Base-by-base conservation (phyloP, 768 basidiomycete genomes). In the Psilocybe sp. region DNA sequence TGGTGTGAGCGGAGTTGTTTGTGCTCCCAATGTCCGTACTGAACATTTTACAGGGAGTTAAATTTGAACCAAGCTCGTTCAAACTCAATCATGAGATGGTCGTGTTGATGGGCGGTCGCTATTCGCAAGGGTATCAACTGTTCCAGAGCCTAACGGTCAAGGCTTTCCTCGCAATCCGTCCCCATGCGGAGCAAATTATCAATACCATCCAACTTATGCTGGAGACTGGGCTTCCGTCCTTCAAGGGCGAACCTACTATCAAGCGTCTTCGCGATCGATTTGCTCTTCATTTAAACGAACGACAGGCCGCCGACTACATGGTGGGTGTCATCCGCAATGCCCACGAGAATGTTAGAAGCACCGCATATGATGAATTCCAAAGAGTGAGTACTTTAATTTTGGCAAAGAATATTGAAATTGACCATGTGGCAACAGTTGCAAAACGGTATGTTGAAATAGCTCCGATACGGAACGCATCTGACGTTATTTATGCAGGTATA, bases 21-120 rank as follows among this genome's bases (percentile, higher is more conserved):
- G 51, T 47, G 4, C 40, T 33, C 40, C 35, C 12, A 40, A 3
- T 20, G 31, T 43, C 14, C n/a, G 49, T 34, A 50, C 19, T 54
- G 18, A 56, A 10, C 20, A 38, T 15, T 36, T 55, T 47, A 35
- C 58, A 93, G 93, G 93, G 97, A 52, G 89, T 99, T 69, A 99
- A 98, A 78, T 99, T 99, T 64, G 97, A 99, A 63, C 96, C 97
- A 0, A 89, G 77, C 64, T 96, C 93, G 10, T 99, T 99, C 84
- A 99, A 99, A 71, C 80, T 99, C 43, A 97, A 92, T 52, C 95
- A 98, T 65, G 97, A 99, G 67, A 99, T 99, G 97, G 89, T 98
- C 14, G 79, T 89, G 12, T 72, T 98, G 31, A 99, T 99, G 97
- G 97, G 97, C 43, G 97, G 97, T 9, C 80, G 89, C 56, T 80